A percentile compares a stretch with the other conserved stretches of the same genome.
Conservation (phyloP, 2,329 filamentous ascomycete genomes). For the Pseudophaeomoniella oleicola region DNA sequence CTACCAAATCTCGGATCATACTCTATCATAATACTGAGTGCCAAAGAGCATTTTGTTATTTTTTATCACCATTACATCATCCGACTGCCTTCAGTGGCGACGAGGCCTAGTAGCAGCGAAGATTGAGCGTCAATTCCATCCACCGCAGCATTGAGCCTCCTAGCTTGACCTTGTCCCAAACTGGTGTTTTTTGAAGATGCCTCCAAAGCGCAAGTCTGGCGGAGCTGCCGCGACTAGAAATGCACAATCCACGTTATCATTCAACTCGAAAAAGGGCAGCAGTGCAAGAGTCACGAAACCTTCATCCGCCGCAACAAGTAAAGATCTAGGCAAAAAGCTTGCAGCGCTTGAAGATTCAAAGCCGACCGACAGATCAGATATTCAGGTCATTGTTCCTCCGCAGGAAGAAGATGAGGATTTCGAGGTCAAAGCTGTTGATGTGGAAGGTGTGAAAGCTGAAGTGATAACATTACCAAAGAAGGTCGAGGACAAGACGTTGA, state of each 20-base stretch:
- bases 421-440: conserved; percentile 1
- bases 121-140: too few relatives aligned
- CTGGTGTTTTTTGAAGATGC: too few relatives aligned
- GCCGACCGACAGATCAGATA: conserved; percentile 6
- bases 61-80: too few relatives aligned
- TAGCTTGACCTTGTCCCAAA: too few relatives aligned
- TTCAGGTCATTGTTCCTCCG: conserved; percentile 5
- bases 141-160: too few relatives aligned
- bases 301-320: conserved; percentile 13
- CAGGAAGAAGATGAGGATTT: conserved; percentile 2
- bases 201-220: conserved; percentile 23
- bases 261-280: conserved; percentile 39
- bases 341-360: conserved; percentile 21
- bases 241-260: conserved; percentile 47
- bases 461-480: conserved; percentile 6
- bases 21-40: too few relatives aligned
- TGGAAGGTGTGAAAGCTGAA: conserved; percentile 3
- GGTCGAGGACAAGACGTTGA: conserved; percentile 4
- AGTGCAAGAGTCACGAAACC: conserved; percentile 41
- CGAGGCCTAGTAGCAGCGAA: too few relatives aligned
- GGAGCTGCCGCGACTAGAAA: conserved; percentile 20
- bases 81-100: too few relatives aligned
- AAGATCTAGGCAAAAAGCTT: conserved; percentile 18
- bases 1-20: neutral
- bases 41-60: too few relatives aligned